These are phyloP conservation scores for Amphibolis antarctica DNA, from an alignment of 106 monocot genomes.

Conservation along the genomic window DNA sequence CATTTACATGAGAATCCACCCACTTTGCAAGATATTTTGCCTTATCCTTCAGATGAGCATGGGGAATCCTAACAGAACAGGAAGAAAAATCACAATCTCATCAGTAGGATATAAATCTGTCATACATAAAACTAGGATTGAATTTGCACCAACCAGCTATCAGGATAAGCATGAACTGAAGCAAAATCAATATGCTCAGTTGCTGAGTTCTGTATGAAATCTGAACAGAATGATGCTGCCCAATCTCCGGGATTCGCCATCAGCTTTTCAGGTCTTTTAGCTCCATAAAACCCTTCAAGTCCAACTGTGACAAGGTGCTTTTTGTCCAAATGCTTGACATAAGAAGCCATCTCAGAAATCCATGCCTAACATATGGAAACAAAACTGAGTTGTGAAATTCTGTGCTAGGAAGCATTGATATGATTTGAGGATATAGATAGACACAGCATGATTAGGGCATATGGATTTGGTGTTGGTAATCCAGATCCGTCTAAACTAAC, in stretches of 20 bases:
- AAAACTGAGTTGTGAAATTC: neutral
- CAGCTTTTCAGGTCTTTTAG: conserved; percentile 33
- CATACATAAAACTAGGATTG: neutral
- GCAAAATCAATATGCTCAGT: conserved; percentile 68
- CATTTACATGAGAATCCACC: conserved; percentile 83
- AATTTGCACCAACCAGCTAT: conserved; percentile 47
- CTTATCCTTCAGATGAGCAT: conserved; percentile 53
- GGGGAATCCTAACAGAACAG: conserved; percentile 47
- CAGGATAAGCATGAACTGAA: conserved; percentile 94
- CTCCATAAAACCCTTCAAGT: conserved; percentile 82
- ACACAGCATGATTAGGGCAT: too few relatives aligned
- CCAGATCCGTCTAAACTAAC: too few relatives aligned
- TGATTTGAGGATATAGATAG: too few relatives aligned
- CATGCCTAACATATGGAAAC: conserved; percentile 40
- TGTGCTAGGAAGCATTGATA: too few relatives aligned
- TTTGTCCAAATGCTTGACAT: conserved; percentile 56
- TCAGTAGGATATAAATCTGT: neutral
- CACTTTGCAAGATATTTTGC: conserved; percentile 52
- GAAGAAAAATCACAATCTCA: neutral
- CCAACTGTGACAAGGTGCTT: conserved; percentile 84
- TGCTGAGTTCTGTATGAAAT: conserved; percentile 78
- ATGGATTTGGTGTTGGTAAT: too few relatives aligned
- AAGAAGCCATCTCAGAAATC: conserved; percentile 83
- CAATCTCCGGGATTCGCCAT: conserved; percentile 65
- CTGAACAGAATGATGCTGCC: conserved; percentile 72